Conservation (phyloP, 495 filamentous ascomycete species). For the Daldinia caldariorum region DNA sequence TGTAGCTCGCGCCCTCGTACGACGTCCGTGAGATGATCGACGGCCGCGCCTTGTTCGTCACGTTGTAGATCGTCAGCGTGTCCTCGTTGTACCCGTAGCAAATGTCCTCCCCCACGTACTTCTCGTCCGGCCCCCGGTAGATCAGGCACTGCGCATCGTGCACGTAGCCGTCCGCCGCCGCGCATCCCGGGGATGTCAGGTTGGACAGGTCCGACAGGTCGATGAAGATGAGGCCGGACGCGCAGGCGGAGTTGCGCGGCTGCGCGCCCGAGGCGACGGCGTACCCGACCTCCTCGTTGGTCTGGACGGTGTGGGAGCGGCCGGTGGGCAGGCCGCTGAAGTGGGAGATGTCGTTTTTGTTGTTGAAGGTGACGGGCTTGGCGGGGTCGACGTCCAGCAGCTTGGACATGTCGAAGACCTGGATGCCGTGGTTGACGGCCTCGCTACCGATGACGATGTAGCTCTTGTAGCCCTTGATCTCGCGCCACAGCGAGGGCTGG, state of each 20-base stretch:
- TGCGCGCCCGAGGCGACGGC: constrained; percentile 62
- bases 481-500: constrained; percentile 56
- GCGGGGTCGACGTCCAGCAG: constrained; percentile 45
- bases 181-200: constrained; percentile 63
- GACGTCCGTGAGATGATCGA: constrained; percentile 63
- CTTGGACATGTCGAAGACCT: constrained; percentile 64
- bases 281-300: constrained; percentile 61
- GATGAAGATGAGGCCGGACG: constrained; percentile 64
- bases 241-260: constrained; percentile 58
- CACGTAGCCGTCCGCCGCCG: constrained; percentile 65
- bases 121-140: constrained; percentile 65
- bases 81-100: constrained; percentile 70
- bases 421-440: constrained; percentile 59
- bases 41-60: constrained; percentile 63
- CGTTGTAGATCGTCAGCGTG: constrained; percentile 63
- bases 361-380: constrained; percentile 45
- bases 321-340: constrained; percentile 58
- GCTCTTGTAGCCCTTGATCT: constrained; percentile 52
- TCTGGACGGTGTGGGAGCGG: constrained; percentile 63
- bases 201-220: constrained; percentile 61
- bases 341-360: constrained; percentile 51
- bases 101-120: constrained; percentile 64
- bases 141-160: constrained; percentile 69
- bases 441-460: constrained; percentile 63
- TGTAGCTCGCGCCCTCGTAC: constrained; percentile 67